Conservation (phyloP, 306 rosid species). For the Pterocarpus santalinus region DNA sequence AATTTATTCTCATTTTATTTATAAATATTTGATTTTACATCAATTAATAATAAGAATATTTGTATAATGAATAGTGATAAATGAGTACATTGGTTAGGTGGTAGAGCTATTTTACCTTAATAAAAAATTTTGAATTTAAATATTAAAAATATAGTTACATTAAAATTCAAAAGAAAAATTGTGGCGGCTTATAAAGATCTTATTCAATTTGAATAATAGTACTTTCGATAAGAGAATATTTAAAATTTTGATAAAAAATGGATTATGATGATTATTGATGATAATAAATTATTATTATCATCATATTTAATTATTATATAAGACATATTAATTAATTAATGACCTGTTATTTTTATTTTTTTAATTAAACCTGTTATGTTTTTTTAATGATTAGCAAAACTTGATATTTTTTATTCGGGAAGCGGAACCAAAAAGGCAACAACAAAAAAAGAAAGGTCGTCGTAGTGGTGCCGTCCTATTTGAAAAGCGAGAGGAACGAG, state of each 20-base stretch:
- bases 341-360: background rate
- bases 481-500: conserved; percentile 42
- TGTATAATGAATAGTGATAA: too few relatives aligned
- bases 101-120: too few relatives aligned
- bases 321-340: background rate
- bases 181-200: too few relatives aligned
- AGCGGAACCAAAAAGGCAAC: conserved; percentile 31
- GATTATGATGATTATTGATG: background rate
- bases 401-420: background rate
- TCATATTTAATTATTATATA: background rate
- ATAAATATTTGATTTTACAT: background rate
- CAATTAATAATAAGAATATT: background rate
- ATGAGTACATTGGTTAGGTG: too few relatives aligned
- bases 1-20: too few relatives aligned
- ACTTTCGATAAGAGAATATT: too few relatives aligned
- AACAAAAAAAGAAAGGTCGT: background rate
- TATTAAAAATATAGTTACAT: too few relatives aligned
- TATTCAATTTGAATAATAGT: too few relatives aligned
- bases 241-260: too few relatives aligned
- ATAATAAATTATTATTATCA: background rate
- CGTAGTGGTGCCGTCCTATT: conserved; percentile 62
- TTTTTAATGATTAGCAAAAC: background rate
- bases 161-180: too few relatives aligned
- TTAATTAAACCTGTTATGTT: background rate
- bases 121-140: too few relatives aligned